Conservation (phyloP, 2,329 filamentous ascomycete species). For the Ophiostoma australiae region DNA sequence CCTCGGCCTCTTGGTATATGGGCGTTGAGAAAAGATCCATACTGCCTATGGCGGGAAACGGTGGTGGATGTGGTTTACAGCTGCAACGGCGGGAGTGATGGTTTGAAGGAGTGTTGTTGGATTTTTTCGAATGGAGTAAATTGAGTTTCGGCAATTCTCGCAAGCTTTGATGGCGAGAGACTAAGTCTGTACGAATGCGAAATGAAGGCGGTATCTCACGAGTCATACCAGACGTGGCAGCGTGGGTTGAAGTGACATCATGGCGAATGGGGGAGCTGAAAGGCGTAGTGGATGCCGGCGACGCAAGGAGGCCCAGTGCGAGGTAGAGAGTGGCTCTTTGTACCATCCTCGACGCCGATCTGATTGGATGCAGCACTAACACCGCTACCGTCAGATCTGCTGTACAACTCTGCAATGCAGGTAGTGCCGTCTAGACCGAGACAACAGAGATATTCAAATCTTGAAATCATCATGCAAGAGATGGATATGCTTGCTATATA, state of each 20-base stretch:
- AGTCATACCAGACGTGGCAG: background rate
- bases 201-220: background rate
- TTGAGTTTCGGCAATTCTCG: background rate
- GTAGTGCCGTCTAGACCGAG: background rate
- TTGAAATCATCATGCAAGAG: background rate
- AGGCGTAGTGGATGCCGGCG: constrained; percentile 6
- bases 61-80: constrained; percentile 19
- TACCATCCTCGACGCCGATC: background rate
- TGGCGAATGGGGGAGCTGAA: constrained; percentile 5
- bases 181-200: background rate
- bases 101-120: background rate
- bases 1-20: constrained; percentile 41
- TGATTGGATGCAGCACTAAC: constrained; percentile 13
- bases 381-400: background rate
- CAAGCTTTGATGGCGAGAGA: background rate
- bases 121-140: background rate
- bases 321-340: background rate
- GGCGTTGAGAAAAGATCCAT: constrained; percentile 53
- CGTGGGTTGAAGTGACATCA: constrained; percentile 3
- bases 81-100: background rate
- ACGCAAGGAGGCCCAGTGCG: constrained; percentile 9
- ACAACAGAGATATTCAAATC: background rate
- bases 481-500: background rate
- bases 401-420: constrained; percentile 12
- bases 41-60: constrained; percentile 21